Base-by-base conservation (phyloP, 805 yeast species). In the Yamadazyma philogaea region DNA sequence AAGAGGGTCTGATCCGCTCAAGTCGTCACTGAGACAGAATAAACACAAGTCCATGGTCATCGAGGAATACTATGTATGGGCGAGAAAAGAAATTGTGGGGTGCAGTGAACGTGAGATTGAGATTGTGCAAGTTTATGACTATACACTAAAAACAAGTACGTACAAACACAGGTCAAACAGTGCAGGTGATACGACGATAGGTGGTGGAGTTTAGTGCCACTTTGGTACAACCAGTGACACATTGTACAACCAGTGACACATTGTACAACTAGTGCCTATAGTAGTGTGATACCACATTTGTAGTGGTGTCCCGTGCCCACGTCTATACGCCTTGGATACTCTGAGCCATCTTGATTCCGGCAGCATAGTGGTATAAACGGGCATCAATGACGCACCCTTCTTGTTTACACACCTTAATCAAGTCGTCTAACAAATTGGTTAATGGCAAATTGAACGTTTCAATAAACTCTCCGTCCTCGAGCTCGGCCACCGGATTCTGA, bases 381-480 rank as follows among this genome's bases (percentile, higher is more conserved):
- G 96, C 91, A 64, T 93, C 99, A 24, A 91, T 68, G 22, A 76
- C 76, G 60, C 79, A 87, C 0, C 96, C 96, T 60, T 86, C 74
- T 1, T 61, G 52, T 19, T 70, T 44, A 41, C 60, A 76, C 15
- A 89, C 62, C 21, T 68, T 59, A 7, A 63, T 64, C 58, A 91
- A 59, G 20, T 69, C 75, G 19, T 70, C 73, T 6, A 82, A 79
- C 35, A 91, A 73, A 14, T 70, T 61, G 12, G 65, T 62, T 50
- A 89, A 61, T 11, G 90, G 88, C 33, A 84, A 79, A 5, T 79
- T 71, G 58, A 91, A 86, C n/a, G 87, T 81, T 54, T 89, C 97
- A 39, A 91, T 93, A 59, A 85, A 91, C 66, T 91, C 99, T 47
- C 82, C 84, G 6, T 88, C 96, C 64, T 93, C 97, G 48, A 93